These are phyloP conservation scores for Mimosa pudica DNA, from an alignment of 306 rosid species.

Conservation along the genomic window DNA sequence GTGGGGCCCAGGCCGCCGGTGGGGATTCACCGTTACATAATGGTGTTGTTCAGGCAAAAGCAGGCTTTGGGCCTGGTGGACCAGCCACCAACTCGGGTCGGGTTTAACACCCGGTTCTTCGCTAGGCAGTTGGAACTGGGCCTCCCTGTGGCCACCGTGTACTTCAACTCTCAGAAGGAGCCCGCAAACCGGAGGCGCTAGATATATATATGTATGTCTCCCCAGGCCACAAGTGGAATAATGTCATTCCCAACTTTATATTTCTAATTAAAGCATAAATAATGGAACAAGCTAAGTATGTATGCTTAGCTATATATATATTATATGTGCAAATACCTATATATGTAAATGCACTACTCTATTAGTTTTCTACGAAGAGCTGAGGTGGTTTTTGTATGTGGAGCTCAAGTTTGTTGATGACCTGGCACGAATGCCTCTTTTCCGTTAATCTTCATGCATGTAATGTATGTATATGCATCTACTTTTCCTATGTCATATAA, in stretches of 20 bases:
- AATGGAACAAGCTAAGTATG: not conserved
- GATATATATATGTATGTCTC: not conserved
- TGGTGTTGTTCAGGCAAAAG: slow-evolving; percentile 72
- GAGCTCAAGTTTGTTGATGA: not conserved
- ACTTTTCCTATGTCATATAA: too few relatives aligned
- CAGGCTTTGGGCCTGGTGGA: slow-evolving; percentile 56
- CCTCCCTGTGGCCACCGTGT: slow-evolving; percentile 77
- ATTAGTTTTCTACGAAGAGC: not conserved
- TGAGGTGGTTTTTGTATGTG: not conserved
- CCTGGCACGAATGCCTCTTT: too few relatives aligned
- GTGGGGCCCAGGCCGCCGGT: slow-evolving; percentile 76
- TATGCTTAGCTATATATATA: not conserved
- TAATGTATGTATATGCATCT: too few relatives aligned
- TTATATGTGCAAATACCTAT: not conserved
- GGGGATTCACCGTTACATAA: slow-evolving; percentile 79
- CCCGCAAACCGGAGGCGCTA: slow-evolving; percentile 65
- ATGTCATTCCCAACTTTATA: not conserved
- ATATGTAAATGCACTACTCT: not conserved
- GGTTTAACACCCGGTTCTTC: slow-evolving; percentile 81
- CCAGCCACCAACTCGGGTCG: slow-evolving; percentile 56
- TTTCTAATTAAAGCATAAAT: not conserved
- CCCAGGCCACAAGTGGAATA: not conserved
- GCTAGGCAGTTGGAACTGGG: slow-evolving; percentile 63
- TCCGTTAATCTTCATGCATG: too few relatives aligned
- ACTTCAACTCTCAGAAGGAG: slow-evolving; percentile 86